Conservation (phyloP, 2,329 filamentous ascomycete species). For the Colletotrichum cuscutae region DNA sequence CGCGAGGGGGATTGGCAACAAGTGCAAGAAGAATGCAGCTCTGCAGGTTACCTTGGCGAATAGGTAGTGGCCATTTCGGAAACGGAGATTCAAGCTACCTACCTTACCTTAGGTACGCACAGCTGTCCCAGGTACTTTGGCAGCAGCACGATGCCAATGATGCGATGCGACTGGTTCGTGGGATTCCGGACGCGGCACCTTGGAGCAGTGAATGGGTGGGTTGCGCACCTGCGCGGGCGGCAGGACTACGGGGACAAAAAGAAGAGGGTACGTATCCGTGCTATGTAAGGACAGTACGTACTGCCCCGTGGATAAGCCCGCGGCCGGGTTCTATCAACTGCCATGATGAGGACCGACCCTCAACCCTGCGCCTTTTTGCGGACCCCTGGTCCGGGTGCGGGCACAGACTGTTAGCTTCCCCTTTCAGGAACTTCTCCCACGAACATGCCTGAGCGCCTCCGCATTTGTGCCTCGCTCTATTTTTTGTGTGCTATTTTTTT, state of each 20-base stretch:
- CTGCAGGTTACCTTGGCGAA: background rate
- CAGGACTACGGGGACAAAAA: conserved; percentile 8
- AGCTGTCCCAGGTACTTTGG: conserved; percentile 20
- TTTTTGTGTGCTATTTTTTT: conserved; percentile 14
- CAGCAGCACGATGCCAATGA: conserved; percentile 23
- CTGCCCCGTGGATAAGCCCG: conserved; percentile 15
- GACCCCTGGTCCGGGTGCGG: conserved; percentile 32
- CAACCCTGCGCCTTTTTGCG: conserved; percentile 26
- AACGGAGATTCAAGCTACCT: background rate
- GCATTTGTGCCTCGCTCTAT: conserved; percentile 28
- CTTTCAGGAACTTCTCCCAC: conserved; percentile 33
- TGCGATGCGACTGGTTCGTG: conserved; percentile 34
- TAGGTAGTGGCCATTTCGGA: background rate
- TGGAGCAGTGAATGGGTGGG: conserved; percentile 8
- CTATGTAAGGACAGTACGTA: background rate
- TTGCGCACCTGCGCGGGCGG: conserved; percentile 18
- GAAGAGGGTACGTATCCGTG: no score
- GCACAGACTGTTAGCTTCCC: conserved; percentile 36
- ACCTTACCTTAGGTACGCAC: background rate
- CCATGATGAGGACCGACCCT: conserved; percentile 32
- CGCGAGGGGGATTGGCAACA: background rate
- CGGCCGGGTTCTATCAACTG: conserved; percentile 30
- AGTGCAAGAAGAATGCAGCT: background rate
- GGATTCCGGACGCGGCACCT: conserved; percentile 32
- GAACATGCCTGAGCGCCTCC: conserved; percentile 33